Evolutionary conservation across 2,329 filamentous ascomycete genomes (phyloP), one percentile per base, ranked within the genome.

Genomic region (Hypoxylon sp.): DNA sequence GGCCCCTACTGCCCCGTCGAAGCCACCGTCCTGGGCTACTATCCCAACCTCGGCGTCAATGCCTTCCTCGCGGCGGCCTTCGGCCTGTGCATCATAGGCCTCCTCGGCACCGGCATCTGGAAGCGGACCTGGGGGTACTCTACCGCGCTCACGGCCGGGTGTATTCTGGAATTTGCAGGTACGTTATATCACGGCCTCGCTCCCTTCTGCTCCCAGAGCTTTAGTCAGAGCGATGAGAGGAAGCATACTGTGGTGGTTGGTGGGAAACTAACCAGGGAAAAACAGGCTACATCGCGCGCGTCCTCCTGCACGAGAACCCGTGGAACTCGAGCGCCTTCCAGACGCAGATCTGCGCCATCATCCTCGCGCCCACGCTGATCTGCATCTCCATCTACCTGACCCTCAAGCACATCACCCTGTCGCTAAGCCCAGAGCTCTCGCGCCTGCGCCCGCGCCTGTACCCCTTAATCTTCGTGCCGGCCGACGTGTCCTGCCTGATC

Each of bases 371-470:
- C 2, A 86, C 87, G 28, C 81, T 89, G 61, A 79, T 89, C 75
- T 87, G 86, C 75, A 85, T 87, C 67, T 83, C 81, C 71, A 84
- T 89, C 74, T 90, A 89, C 78, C 82, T 90, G 24, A 88, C 85
- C 3, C 82, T 89, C 62, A 87, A 88, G 74, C 86, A 88, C 78
- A 75, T 86, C 67, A 80, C 82, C 60, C 76, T 85, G 32, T 75
- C 80, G 48, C 78, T 86, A 64, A 79, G 78, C 74, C 80, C 84
- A 7, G 44, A 68, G 37, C 77, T 85, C 55, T 86, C 84, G n/a
- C 81, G 83, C 65, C 70, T 87, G 59, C 78, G 78, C 3, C 81
- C 85, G 17, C 75, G 74, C n/a, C 79, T 80, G 68, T 87, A 85
- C 73, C 85, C 85, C 3, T 79, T 81, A 70, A 76, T 87, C 76